Base-by-base conservation (phyloP, 306 rosid genomes). In the Oxytropis ochrocephala region DNA sequence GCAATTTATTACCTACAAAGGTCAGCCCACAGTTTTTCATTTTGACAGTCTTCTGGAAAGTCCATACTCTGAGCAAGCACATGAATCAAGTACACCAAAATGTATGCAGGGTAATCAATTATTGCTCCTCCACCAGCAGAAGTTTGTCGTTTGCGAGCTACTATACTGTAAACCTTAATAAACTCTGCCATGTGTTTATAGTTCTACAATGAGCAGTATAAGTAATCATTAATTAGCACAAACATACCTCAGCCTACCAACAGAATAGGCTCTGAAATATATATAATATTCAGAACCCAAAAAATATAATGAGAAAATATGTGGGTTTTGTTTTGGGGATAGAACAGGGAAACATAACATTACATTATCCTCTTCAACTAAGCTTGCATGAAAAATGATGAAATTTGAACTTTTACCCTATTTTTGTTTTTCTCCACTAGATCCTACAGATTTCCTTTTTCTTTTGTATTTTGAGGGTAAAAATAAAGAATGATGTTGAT, bases 41-140 rank as follows among this genome's bases (percentile, higher is more conserved):
- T 88, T 77, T 64, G 82, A 80, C 78, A 81, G 66, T 72, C 82
- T 67, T 83, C 78, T 27, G 95, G 95, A 72, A 87, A 94, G 68
- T 76, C 83, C 8, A 73, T 73, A 75, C 75, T 91, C 53, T 78
- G 80, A 64, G 98, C 88, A 74, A 94, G 97, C 51, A 90, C 77
- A 70, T 90, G 90, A 78, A 88, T 78, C 87, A 94, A 80, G 81
- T 80, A 87, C 64, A 94, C 96, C 60, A 90, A 82, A 58, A 87
- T 60, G 75, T 88, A 90, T 14, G 96, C 89, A 16, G 98, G 98
- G 75, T 70, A 75, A 51, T 79, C 80, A 53, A 89, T 60, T 29
- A 85, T 35, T 69, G 81, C 88, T 77, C 86, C 85, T 70, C 73
- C 82, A 54, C 14, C 88, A 73, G 80, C 77, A 64, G 91, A 77